Base-by-base conservation (phyloP, 805 yeast species). In the Zygotorulaspora danielsina region DNA sequence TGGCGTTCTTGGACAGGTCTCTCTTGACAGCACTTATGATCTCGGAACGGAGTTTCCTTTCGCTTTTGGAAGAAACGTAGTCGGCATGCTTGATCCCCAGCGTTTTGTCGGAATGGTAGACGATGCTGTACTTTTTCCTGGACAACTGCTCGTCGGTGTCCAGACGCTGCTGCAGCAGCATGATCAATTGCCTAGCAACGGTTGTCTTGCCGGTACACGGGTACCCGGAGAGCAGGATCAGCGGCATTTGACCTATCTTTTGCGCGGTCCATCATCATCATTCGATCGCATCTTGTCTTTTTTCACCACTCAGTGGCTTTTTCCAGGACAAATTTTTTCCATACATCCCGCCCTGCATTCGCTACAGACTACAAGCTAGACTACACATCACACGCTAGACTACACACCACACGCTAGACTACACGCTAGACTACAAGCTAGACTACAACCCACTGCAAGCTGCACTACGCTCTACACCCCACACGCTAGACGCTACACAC, bases 21-120 rank as follows among this genome's bases (percentile, higher is more conserved):
- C 97, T 71, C 54, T 87, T 86, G 12, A 90, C 93, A 0, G 95
- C 96, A 0, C 95, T 77, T 66, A 89, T 80, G 53, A 89, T 95
- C 19, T 76, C 72, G 0, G 95, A 94, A 36, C 97, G 71, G 0
- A 86, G 79, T 18, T 82, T 72, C 53, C 90, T 87, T 59, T 93
- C 98, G 4, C 77, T 71, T 35, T 70, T 72, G 1, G 95, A 78
- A 21, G 83, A 93, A 17, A 70, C 55, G 56, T 93, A 93, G 30
- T 76, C 73, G 11, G 69, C 70, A 54, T 83, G 88, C 1, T 72
- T 39, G 13, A 90, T 82, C 1, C 88, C 93, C 19, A 93, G 63
- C 1, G 76, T 65, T 48, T 84, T 93, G 59, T 93, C 98, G 19
- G 76, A 73, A 53, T 89, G 88, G 36, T 84, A 67, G 2, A 78